Base-by-base conservation (phyloP, 441 rosid species). In the Gossypium schwendimanii region DNA sequence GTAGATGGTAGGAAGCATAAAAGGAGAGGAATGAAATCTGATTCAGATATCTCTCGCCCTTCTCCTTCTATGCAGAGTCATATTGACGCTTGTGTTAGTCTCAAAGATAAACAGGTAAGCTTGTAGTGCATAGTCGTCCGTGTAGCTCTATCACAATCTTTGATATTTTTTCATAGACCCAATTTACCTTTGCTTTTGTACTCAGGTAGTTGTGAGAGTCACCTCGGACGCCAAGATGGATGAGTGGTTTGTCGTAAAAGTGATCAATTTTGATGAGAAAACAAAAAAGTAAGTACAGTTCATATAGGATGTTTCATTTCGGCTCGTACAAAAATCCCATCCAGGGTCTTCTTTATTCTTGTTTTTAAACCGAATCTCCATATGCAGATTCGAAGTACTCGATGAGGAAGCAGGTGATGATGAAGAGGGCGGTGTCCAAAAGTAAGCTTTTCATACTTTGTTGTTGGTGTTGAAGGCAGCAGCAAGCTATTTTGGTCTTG, bases 341-440 rank as follows among this genome's bases (percentile, higher is more conserved):
- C 50, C 3, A 50, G 60, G 63, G 14, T 47, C 6, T 24, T 26
- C 47, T 59, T 31, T 10, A 2, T 63, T 17, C 11, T 23, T 72
- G 57, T 54, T 41, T 33, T 15, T 39, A 31, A 75, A 11, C 18
- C 52, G 31, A 24, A 11, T 55, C 65, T 57, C 23, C 64, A 11
- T 76, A 2, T 75, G 77, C 85, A 94, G 98, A 78, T 88, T 92
- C 60, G 97, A 94, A 77, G 97, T 94, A 47, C 87, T 92, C 50
- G 98, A 94, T 71, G 97, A 92, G 87, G 98, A 94, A 76, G 97
- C 97, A 20, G 97, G 96, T 60, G 97, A 92, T 79, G 98, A 92
- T 63, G 98, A 94, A 72, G 98, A 92, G 58, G 85, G 87, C 23
- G 80, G 90, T 4, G 91, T 83, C 64, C 94, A 94, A 76, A 90